Base-by-base conservation (phyloP, 2,329 filamentous ascomycete genomes). In the Arthrobotrys sinensis region DNA sequence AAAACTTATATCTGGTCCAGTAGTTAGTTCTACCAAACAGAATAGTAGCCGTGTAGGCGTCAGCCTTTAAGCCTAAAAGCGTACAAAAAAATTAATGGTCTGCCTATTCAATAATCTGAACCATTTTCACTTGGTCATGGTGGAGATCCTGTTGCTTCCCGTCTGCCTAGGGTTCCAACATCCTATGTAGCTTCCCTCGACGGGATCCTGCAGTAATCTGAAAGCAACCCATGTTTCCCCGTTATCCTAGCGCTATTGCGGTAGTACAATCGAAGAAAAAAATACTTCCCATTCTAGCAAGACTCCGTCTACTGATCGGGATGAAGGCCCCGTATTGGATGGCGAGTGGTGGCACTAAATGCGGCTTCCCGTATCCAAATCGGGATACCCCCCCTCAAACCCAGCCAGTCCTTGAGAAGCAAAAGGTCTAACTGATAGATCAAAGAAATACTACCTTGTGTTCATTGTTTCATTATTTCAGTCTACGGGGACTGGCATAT, bases 401-500 rank as follows among this genome's bases (percentile, higher is more conserved):
- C 32, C 2, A 8, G 16, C 28, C 32, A 50, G 46, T 2, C 21
- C 3, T 16, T 53, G 46, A 28, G 12, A 50, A 50, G 8, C 46
- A 50, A 5, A 28, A 28, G 4, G 4, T 4, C 24, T 50, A 4
- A 50, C 46, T 46, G n/a, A 10, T 28, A 10, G 7, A 3, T 14
- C 28, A 36, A 53, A 32, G 12, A 10, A 19, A 34, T 53, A 36
- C 28, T 10, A 50, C 46, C 6, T 50, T n/a, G 24, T 19, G 19
- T 11, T 19, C 24, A 53, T 34, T 53, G 28, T 34, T 53, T 34
- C 24, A 53, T 53, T 53, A 14, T 38, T 38, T 6, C 12, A 8
- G 36, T 14, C 12, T 65, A 21, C 28, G 62, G 62, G 32, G 16
- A 14, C 62, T 12, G n/a, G 28, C 62, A 65, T 65, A 50, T 36